phyloP scores from a whole-genome alignment of 1,139 yeast species.

The Arxiozyma slooffiae region DNA sequence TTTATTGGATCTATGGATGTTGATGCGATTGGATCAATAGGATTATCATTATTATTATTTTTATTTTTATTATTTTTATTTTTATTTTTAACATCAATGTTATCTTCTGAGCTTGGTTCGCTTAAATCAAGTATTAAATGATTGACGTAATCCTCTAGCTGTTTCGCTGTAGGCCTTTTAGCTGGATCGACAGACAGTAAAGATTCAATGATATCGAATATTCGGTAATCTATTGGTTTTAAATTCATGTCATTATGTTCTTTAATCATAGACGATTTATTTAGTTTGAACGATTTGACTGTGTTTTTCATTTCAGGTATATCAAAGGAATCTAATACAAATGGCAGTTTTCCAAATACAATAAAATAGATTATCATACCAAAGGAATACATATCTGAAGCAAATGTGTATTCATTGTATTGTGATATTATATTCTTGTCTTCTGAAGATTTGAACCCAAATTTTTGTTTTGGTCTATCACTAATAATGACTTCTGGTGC shows the following conservation, averaged over 20 bases:
- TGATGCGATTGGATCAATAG: background rate
- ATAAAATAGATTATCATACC: constrained; percentile 73
- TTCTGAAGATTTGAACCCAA: background rate
- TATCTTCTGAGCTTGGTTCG: constrained; percentile 6
- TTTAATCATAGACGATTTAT: constrained; percentile 14
- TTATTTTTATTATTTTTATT: background rate
- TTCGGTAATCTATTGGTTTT: constrained; percentile 33
- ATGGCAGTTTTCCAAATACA: constrained; percentile 65
- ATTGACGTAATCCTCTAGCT: constrained; percentile 32
- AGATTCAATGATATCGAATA: constrained; percentile 34
- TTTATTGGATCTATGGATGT: too few relatives aligned
- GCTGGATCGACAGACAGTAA: constrained; percentile 33
- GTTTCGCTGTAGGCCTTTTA: constrained; percentile 38
- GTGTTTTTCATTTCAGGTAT: constrained; percentile 35
- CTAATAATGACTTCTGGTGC: constrained; percentile 66
- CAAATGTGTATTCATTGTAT: constrained; percentile 48
- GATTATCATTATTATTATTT: too few relatives aligned
- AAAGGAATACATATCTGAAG: constrained; percentile 70
- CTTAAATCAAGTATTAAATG: background rate
- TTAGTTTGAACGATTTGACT: constrained; percentile 32
- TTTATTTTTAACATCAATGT: background rate
- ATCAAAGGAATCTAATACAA: constrained; percentile 30
- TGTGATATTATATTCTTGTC: background rate
- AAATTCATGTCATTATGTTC: constrained; percentile 15
- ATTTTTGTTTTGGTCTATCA: constrained; percentile 10